These are phyloP conservation scores for Eragrostis nindensis DNA, from an alignment of 176 grass and related monocot genomes.

Conservation along the genomic window DNA sequence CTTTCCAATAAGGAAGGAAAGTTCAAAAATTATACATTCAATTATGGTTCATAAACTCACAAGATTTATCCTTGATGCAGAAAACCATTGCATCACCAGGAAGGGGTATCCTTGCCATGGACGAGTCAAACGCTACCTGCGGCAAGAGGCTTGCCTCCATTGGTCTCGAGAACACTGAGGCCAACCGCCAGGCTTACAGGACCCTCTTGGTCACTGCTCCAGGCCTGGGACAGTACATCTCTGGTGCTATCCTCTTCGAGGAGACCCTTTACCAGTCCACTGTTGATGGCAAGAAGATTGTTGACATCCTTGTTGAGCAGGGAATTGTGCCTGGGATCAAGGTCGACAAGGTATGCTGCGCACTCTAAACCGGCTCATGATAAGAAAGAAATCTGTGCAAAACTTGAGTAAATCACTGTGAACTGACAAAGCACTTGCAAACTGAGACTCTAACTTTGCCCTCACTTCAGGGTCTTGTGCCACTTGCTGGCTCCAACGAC, in stretches of 20 bases:
- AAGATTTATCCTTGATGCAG: constrained; percentile 54
- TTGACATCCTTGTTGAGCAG: constrained; percentile 87
- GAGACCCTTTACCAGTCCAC: constrained; percentile 99
- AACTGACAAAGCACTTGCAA: not conserved
- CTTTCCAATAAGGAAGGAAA: not conserved
- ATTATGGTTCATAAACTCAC: constrained; percentile 18
- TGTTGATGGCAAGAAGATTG: constrained; percentile 93
- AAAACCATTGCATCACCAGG: constrained; percentile 94
- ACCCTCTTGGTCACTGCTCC: constrained; percentile 77
- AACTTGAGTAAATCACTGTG: not conserved
- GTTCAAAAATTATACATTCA: not conserved
- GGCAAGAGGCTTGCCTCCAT: constrained; percentile 95
- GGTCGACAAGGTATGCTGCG: constrained; percentile 82
- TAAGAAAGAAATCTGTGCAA: not conserved
- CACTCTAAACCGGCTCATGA: not conserved
- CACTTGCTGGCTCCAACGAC: constrained; percentile 85
- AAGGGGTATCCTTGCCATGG: constrained; percentile 97
- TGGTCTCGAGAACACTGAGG: constrained; percentile 98
- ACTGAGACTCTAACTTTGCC: constrained; percentile 9
- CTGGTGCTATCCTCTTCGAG: constrained; percentile 96
- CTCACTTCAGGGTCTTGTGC: constrained; percentile 83
- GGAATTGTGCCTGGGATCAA: constrained; percentile 92
- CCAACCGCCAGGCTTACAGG: constrained; percentile 94
- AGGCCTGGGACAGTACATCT: constrained; percentile 91
- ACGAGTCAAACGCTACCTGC: constrained; percentile 95